Evolutionary conservation across 306 rosid species (phyloP).

Genomic region (Trichosanthes truncata): DNA sequence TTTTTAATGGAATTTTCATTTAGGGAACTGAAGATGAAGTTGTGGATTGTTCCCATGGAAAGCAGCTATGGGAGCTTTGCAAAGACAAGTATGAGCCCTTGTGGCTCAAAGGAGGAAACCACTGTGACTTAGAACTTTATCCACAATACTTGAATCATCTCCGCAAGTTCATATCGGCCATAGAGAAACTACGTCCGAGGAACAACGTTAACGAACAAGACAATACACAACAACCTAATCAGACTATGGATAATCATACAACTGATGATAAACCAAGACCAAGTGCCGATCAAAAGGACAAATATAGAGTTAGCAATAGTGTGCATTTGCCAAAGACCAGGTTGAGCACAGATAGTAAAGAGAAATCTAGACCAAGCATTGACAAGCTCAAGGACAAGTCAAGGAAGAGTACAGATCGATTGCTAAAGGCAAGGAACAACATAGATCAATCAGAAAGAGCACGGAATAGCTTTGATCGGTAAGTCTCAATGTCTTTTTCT

Average conservation of each 20-base stretch:
- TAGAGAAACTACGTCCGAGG: conserved; percentile 28
- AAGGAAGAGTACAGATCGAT: conserved; percentile 35
- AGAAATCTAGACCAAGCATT: conserved; percentile 36
- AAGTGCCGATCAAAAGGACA: conserved; percentile 23
- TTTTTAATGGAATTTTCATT: background rate
- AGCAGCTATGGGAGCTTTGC: conserved; percentile 60
- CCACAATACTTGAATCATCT: conserved; percentile 61
- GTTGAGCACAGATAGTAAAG: conserved; percentile 32
- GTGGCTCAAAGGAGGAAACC: conserved; percentile 59
- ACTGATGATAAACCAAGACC: conserved; percentile 23
- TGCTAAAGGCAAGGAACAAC: conserved; percentile 38
- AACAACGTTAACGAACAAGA: background rate
- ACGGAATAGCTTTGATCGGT: conserved; percentile 65
- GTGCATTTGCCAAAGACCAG: conserved; percentile 13
- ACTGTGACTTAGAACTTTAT: conserved; percentile 50
- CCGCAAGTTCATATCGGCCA: conserved; percentile 40
- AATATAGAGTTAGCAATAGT: background rate
- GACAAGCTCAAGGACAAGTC: conserved; percentile 34
- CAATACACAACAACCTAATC: conserved; percentile 7
- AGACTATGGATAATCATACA: background rate
- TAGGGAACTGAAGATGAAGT: conserved; percentile 72
- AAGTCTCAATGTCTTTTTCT: too few relatives aligned
- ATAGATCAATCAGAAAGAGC: conserved; percentile 50
- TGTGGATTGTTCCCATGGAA: conserved; percentile 61
- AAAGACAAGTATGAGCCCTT: conserved; percentile 59